phyloP scores from a whole-genome alignment of 768 basidiomycete species.

The Leccinum disarticulatum region DNA sequence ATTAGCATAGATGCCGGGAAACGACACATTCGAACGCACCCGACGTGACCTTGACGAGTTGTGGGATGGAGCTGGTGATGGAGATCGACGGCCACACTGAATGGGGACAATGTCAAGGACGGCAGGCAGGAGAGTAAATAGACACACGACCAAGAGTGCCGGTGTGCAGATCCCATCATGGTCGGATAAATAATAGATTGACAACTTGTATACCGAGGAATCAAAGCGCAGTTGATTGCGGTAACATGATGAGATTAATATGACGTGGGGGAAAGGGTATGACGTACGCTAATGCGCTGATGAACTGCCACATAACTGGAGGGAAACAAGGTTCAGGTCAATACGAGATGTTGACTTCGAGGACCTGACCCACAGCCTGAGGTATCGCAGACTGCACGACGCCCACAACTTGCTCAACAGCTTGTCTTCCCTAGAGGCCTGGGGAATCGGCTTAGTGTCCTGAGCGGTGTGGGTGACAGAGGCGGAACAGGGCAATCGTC shows the following conservation, averaged over 20 bases:
- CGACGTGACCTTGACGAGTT: slow-evolving; percentile 84
- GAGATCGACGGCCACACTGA: slow-evolving; percentile 70
- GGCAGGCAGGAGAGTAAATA: neutral
- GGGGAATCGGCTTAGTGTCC: no score
- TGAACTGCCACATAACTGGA: no score
- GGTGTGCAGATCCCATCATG: slow-evolving; percentile 88
- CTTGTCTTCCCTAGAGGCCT: no score
- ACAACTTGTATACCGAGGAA: slow-evolving; percentile 51
- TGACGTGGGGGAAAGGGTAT: slow-evolving; percentile 4
- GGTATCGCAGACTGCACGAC: no score
- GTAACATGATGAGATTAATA: neutral
- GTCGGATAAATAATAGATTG: slow-evolving; percentile 65
- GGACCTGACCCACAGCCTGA: no score
- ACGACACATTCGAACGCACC: slow-evolving; percentile 48
- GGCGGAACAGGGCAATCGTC: no score
- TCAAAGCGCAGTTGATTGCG: slow-evolving; percentile 40
- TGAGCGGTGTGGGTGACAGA: no score
- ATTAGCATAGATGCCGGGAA: neutral
- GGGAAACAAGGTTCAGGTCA: no score
- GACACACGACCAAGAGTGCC: slow-evolving; percentile 37
- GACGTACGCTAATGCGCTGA: no score
- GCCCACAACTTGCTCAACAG: no score
- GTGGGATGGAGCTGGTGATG: slow-evolving; percentile 76
- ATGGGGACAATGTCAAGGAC: neutral
- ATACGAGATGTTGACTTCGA: no score